Evolutionary conservation across 768 basidiomycete species (phyloP).

Genomic region (Rhizopogon vulgaris): DNA sequence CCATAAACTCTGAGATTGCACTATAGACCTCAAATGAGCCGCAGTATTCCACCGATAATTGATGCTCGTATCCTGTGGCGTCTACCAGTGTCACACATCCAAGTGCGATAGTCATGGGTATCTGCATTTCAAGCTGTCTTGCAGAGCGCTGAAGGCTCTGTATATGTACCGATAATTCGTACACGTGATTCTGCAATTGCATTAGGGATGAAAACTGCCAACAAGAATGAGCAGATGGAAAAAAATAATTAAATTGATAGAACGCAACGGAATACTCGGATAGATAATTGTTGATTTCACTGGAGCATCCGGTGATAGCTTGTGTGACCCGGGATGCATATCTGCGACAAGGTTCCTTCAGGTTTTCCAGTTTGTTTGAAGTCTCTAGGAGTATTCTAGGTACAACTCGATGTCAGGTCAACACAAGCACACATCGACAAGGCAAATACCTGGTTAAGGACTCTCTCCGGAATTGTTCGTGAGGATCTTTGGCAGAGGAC

Average conservation of each 20-base stretch:
- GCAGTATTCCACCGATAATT: conserved; percentile 18
- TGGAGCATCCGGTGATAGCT: not conserved
- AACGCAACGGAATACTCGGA: not conserved
- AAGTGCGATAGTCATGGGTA: not conserved
- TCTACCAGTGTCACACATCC: conserved; percentile 18
- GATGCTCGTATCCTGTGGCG: conserved; percentile 18
- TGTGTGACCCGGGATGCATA: not conserved
- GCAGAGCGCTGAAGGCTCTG: too few species aligned
- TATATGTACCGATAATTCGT: not conserved
- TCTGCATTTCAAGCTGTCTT: too few species aligned
- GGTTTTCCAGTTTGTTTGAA: not conserved
- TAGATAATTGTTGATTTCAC: not conserved
- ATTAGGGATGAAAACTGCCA: not conserved
- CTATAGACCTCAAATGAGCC: conserved; percentile 19
- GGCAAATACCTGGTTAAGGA: not conserved
- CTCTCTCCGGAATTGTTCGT: not conserved
- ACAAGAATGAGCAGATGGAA: not conserved
- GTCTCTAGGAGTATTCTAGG: not conserved
- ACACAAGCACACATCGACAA: not conserved
- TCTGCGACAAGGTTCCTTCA: not conserved
- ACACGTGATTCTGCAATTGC: not conserved
- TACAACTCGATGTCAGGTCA: not conserved
- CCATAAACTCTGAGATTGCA: too few species aligned
- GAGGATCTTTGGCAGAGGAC: not conserved
- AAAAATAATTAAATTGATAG: not conserved